Evolutionary conservation across 148 eudicot genomes (phyloP).

Genomic region (Vaccinium vitisidaea): DNA sequence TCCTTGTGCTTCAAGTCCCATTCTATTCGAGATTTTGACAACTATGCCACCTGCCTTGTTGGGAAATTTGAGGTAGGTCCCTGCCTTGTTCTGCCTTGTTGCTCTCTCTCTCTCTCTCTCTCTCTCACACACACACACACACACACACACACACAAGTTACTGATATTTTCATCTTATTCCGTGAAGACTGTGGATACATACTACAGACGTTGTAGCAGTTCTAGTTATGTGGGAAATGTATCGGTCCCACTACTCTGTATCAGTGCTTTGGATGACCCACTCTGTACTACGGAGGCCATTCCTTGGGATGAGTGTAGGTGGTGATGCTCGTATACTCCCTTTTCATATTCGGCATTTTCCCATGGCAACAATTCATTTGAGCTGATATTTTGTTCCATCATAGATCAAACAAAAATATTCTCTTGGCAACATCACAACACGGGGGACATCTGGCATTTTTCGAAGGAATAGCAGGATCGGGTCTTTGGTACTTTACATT

Average conservation of each 20-base stretch:
- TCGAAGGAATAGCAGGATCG: slow-evolving; percentile 81
- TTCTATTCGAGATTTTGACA: slow-evolving; percentile 82
- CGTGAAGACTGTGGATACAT: slow-evolving; percentile 84
- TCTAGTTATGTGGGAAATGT: slow-evolving; percentile 60
- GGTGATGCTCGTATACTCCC: slow-evolving; percentile 12
- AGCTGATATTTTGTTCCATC: slow-evolving; percentile 18
- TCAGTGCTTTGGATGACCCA: slow-evolving; percentile 96
- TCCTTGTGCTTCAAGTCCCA: slow-evolving; percentile 58
- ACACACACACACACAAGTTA: no score
- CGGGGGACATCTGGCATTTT: slow-evolving; percentile 93
- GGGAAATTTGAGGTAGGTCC: slow-evolving; percentile 86
- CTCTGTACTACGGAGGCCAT: slow-evolving; percentile 89
- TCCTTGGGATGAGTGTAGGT: slow-evolving; percentile 99
- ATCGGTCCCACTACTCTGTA: slow-evolving; percentile 85
- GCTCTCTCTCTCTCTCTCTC: no score
- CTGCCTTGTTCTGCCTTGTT: no score
- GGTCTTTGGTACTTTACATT: slow-evolving; percentile 60
- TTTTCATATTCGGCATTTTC: background rate
- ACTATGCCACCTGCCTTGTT: slow-evolving; percentile 75
- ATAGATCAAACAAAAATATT: slow-evolving; percentile 75
- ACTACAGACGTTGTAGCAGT: slow-evolving; percentile 83
- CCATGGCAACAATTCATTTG: background rate
- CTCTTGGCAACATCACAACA: slow-evolving; percentile 76
- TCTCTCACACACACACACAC: no score
- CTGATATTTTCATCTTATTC: slow-evolving; percentile 18